phyloP scores from a whole-genome alignment of 306 rosid species.

The Ammopiptanthus mongolicus region DNA sequence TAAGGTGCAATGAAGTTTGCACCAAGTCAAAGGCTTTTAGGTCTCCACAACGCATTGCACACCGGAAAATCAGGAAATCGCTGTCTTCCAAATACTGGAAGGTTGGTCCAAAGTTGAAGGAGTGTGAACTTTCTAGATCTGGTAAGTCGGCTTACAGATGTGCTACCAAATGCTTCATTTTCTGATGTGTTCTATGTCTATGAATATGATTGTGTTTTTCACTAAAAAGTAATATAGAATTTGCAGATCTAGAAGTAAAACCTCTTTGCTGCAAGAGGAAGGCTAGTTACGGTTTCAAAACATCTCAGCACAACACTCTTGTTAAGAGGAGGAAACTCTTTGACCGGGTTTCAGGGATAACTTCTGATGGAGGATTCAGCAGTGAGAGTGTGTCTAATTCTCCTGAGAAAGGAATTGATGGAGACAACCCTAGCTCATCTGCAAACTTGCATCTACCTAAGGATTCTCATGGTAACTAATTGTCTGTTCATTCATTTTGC shows the following conservation, averaged over 20 bases:
- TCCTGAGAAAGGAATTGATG: constrained; percentile 52
- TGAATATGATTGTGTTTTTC: background rate
- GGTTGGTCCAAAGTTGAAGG: constrained; percentile 76
- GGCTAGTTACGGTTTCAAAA: constrained; percentile 41
- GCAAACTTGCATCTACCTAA: constrained; percentile 46
- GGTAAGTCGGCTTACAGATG: constrained; percentile 42
- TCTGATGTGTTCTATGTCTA: background rate
- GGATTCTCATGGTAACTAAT: constrained; percentile 65
- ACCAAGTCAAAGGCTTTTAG: constrained; percentile 54
- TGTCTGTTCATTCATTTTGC: constrained; percentile 1
- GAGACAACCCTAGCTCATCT: constrained; percentile 37
- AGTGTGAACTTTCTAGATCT: constrained; percentile 61
- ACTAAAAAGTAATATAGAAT: constrained; percentile 24
- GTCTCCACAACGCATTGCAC: constrained; percentile 59
- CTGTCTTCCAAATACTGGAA: constrained; percentile 89
- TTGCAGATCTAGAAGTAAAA: constrained; percentile 49
- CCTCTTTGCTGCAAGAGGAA: constrained; percentile 62
- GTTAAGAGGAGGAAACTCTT: constrained; percentile 63
- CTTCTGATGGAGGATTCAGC: constrained; percentile 85
- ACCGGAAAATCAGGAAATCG: constrained; percentile 67
- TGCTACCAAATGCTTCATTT: constrained; percentile 7
- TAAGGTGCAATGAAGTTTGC: constrained; percentile 51
- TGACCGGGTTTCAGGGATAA: constrained; percentile 56
- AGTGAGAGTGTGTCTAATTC: constrained; percentile 88
- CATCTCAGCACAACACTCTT: constrained; percentile 38